Evolutionary conservation across 495 filamentous ascomycete genomes (phyloP), one percentile per base, ranked within the genome.

Genomic region (Clohesyomyces aquaticus): DNA sequence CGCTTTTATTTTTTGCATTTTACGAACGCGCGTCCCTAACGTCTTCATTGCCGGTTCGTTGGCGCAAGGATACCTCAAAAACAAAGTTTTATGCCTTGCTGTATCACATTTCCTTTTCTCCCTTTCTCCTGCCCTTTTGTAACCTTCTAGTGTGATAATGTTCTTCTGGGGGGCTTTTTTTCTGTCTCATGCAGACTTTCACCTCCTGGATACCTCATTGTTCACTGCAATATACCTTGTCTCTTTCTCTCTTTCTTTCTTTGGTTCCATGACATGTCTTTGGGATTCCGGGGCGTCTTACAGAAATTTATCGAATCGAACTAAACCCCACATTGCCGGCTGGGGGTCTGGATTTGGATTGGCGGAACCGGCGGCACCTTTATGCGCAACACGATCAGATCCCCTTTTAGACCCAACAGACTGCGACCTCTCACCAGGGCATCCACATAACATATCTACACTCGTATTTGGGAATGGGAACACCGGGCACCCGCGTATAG

Each of bases 161-260:
- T 45, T 59, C 14, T 21, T n/a, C n/a, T n/a, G n/a, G n/a, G n/a
- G n/a, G 46, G 28, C n/a, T 22, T 55, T 53, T 42, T 28, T 46
- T 42, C 22, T 23, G 21, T 4, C 43, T 21, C 47, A 41, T 51
- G 52, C n/a, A n/a, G n/a, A n/a, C n/a, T n/a, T n/a, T n/a, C n/a
- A n/a, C n/a, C n/a, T n/a, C n/a, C n/a, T n/a, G n/a, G n/a, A n/a
- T n/a, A n/a, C 42, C 46, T 59, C 27, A 21, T 49, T 50, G 29
- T 25, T 48, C 47, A 43, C 48, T 29, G 63, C 63, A 66, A 59
- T 66, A 66, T 66, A 66, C 63, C 63, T 66, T 22, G 43, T 28
- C 19, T n/a, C n/a, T 1, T 51, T 38, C 14, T 10, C 14, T 48
- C 18, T 60, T 26, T 45, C 43, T 54, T 54, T 55, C 35, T 22